Percentiles rank a stretch among this genome's conserved stretches.
Evolutionary conservation across 2,329 filamentous ascomycete species (phyloP).

Genomic region (Phyllosticta citribraziliensis): DNA sequence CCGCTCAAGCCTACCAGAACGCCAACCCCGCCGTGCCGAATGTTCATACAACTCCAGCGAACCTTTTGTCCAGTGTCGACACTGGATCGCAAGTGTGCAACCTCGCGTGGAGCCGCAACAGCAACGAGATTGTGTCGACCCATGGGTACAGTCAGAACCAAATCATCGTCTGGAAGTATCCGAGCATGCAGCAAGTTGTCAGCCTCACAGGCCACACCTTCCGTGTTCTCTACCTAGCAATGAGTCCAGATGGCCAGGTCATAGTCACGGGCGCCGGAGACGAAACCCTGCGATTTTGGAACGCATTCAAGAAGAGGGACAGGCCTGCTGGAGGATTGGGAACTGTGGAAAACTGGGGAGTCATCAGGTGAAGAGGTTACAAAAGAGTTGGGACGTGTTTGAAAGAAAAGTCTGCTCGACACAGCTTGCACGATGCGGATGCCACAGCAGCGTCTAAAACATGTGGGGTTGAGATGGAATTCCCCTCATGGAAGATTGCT

Average conservation of each 20-base stretch:
- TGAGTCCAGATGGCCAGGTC: constrained; percentile 90
- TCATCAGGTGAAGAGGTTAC: constrained; percentile 52
- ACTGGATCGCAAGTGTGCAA: constrained; percentile 99
- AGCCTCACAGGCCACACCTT: constrained; percentile 95
- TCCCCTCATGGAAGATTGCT: background rate
- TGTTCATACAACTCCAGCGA: constrained; percentile 24
- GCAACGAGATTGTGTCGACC: constrained; percentile 92
- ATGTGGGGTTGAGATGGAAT: background rate
- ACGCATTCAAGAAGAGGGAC: constrained; percentile 78
- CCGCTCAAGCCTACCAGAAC: constrained; percentile 21
- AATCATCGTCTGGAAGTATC: constrained; percentile 99
- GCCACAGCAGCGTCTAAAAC: background rate
- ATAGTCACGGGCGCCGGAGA: constrained; percentile 95
- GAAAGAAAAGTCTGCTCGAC: background rate
- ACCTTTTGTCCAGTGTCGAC: constrained; percentile 68
- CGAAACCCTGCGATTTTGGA: constrained; percentile 94
- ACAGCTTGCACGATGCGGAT: background rate
- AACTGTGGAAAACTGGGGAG: constrained; percentile 64
- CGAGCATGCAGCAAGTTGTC: constrained; percentile 92
- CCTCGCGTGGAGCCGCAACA: constrained; percentile 92
- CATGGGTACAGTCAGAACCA: constrained; percentile 98
- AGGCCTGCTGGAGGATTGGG: constrained; percentile 50
- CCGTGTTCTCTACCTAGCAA: constrained; percentile 88
- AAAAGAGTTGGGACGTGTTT: background rate
- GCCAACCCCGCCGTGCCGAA: constrained; percentile 24